Evolutionary conservation across 1,139 yeast species (phyloP), one percentile per base, ranked within the genome.

Genomic region (Saccharomyces uvarum): DNA sequence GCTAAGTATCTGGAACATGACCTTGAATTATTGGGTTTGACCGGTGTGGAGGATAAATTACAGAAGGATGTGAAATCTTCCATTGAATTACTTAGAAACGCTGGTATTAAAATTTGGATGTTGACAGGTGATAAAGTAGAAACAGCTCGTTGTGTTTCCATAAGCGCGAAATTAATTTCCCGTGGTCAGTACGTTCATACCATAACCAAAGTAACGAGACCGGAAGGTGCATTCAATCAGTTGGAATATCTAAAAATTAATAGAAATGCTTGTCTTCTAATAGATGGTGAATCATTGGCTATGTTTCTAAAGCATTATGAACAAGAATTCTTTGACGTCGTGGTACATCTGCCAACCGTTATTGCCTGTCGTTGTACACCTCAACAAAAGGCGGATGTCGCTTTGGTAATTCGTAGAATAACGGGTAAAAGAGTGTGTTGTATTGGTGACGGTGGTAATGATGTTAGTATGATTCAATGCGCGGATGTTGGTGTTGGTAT

Each of bases 401-500:
- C 99, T 0, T 67, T 80, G 24, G 75, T 85, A 60, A 95, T 95
- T 60, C 80, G 91, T 61, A 81, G 81, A 57, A 73, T 81, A 38
- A 93, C 99, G 0, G 88, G 89, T 5, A 89, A 88, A 66, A 76
- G 99, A 53, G 97, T 91, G 2, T 91, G 98, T 63, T 93, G 99
- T 69, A 95, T 95, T 63, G 99, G 99, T 52, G 99, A 95, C 71
- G 99, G 99, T 61, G 99, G 99, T 63, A 95, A 95, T 66, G 99
- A 95, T 71, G 99, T 95, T 42, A 88, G 96, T 64, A 95, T 95
- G 99, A 95, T 95, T 63, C 99, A 93, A 72, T 88, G 95, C 63
- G 99, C 99, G 0, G 97, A 95, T 73, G 97, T 95, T 9, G 99
- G 99, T 55, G 96, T 95, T 46, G 99, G 99, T 54, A 93, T 95